Evolutionary conservation across 768 basidiomycete genomes (phyloP).

Genomic region (Chiua virens): DNA sequence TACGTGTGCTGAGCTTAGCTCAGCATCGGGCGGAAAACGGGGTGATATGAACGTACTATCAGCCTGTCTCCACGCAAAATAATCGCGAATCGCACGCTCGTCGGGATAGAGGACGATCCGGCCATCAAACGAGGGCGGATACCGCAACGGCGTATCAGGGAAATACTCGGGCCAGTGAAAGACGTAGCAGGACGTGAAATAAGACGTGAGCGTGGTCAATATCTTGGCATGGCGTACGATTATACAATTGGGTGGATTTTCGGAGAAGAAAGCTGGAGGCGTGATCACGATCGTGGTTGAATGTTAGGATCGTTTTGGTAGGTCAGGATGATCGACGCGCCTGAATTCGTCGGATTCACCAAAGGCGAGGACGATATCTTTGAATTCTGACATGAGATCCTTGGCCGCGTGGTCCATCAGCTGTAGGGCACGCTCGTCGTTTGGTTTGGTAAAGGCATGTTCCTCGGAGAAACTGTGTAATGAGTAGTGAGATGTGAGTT

Average conservation of each 20-base stretch:
- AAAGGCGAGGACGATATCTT: slow-evolving; percentile 84
- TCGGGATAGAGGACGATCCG: slow-evolving; percentile 82
- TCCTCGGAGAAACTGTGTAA: slow-evolving; percentile 73
- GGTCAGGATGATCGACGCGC: slow-evolving; percentile 36
- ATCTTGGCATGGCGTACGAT: slow-evolving; percentile 87
- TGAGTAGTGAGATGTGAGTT: background rate
- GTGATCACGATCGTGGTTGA: background rate
- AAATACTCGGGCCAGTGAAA: slow-evolving; percentile 84
- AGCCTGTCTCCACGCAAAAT: slow-evolving; percentile 94
- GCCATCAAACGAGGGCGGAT: slow-evolving; percentile 93
- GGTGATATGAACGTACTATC: slow-evolving; percentile 65
- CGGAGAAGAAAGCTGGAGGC: slow-evolving; percentile 78
- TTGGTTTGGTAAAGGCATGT: slow-evolving; percentile 87
- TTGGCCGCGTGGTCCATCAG: slow-evolving; percentile 93
- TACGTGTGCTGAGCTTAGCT: slow-evolving; percentile 73
- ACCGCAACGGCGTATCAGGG: slow-evolving; percentile 65
- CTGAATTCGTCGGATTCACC: slow-evolving; percentile 99
- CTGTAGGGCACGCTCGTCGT: slow-evolving; percentile 80
- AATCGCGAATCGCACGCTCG: slow-evolving; percentile 74
- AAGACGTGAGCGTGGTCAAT: slow-evolving; percentile 74
- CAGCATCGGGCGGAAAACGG: background rate
- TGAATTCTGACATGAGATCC: slow-evolving; percentile 76
- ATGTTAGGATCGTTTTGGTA: background rate
- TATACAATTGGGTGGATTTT: slow-evolving; percentile 74
- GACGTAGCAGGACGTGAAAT: slow-evolving; percentile 90